Conservation (phyloP, 768 basidiomycete species). For the Pseudohyphozyma bogoriensis region DNA sequence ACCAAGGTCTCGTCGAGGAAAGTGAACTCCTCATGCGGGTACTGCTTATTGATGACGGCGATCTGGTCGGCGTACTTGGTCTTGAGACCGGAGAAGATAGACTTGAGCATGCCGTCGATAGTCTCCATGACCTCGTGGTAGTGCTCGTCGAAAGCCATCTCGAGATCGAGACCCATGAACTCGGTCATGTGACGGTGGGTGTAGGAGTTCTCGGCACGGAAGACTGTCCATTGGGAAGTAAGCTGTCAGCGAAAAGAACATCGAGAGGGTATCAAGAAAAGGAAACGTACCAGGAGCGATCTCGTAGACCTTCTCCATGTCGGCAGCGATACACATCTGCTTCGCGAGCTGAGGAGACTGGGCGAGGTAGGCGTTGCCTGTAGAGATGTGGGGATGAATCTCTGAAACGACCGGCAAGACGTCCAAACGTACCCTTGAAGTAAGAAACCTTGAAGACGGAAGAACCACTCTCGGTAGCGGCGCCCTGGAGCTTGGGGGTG, state of each 20-base stretch:
- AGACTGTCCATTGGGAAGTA: constrained; percentile 49
- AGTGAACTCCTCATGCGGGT: constrained; percentile 90
- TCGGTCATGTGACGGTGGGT: constrained; percentile 98
- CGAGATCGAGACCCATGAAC: constrained; percentile 96
- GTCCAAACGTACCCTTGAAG: constrained; percentile 64
- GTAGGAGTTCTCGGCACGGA: constrained; percentile 94
- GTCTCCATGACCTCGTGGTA: constrained; percentile 95
- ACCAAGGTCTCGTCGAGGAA: constrained; percentile 83
- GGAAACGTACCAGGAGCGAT: constrained; percentile 52
- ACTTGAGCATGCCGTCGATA: constrained; percentile 73
- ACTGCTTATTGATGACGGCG: constrained; percentile 67
- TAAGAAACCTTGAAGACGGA: constrained; percentile 96
- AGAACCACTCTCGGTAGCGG: constrained; percentile 92
- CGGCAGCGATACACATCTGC: constrained; percentile 98
- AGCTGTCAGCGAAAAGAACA: neutral
- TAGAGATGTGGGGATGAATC: neutral
- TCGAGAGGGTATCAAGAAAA: neutral
- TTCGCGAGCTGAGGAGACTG: constrained; percentile 96
- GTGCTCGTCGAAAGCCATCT: constrained; percentile 97
- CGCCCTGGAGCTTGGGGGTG: constrained; percentile 91
- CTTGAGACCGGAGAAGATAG: constrained; percentile 74
- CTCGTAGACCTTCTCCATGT: constrained; percentile 97
- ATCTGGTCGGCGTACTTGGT: constrained; percentile 73
- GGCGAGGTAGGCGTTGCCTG: constrained; percentile 82
- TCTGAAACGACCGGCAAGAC: neutral